phyloP scores from a whole-genome alignment of 2,329 filamentous ascomycete genomes.

The Aureobasidium sp. region DNA sequence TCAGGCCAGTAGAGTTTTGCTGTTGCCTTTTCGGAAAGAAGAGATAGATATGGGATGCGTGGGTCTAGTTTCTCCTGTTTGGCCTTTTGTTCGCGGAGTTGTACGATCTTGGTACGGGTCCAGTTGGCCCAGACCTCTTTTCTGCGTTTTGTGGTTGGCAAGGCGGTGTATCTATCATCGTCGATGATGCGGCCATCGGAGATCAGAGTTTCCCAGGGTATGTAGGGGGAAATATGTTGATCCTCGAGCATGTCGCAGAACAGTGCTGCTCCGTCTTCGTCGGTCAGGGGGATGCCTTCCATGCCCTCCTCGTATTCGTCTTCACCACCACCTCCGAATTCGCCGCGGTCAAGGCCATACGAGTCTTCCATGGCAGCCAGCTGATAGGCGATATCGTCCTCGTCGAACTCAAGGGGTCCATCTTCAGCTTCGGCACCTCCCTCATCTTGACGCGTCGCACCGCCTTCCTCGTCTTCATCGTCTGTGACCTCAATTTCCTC shows the following conservation, averaged over 20 bases:
- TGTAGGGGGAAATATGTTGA: constrained; percentile 73
- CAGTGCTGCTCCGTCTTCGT: constrained; percentile 66
- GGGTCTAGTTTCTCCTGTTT: constrained; percentile 77
- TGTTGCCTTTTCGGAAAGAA: constrained; percentile 73
- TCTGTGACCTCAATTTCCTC: constrained; percentile 70
- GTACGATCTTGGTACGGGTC: constrained; percentile 67
- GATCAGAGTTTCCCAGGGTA: constrained; percentile 82
- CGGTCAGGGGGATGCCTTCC: constrained; percentile 60
- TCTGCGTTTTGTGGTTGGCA: constrained; percentile 71
- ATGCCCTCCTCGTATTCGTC: constrained; percentile 59
- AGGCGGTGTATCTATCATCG: constrained; percentile 76
- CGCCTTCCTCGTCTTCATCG: constrained; percentile 35
- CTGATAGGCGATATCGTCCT: constrained; percentile 91
- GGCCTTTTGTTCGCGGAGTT: constrained; percentile 62
- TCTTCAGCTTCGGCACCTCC: constrained; percentile 35
- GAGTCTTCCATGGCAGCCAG: constrained; percentile 80
- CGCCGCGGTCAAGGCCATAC: constrained; percentile 69
- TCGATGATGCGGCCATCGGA: constrained; percentile 60
- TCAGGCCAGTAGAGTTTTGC: constrained; percentile 96
- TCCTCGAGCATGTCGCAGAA: constrained; percentile 86
- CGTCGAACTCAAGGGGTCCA: constrained; percentile 67
- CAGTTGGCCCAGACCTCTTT: constrained; percentile 79
- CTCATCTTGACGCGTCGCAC: constrained; percentile 37
- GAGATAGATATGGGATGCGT: constrained; percentile 68
- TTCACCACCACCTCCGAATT: constrained; percentile 57